Percentiles rank a stretch among this genome's conserved stretches.
These are phyloP conservation scores for Peronosclerospora sorghi DNA, from an alignment of 352 stramenopile genomes.

Conservation along the genomic window DNA sequence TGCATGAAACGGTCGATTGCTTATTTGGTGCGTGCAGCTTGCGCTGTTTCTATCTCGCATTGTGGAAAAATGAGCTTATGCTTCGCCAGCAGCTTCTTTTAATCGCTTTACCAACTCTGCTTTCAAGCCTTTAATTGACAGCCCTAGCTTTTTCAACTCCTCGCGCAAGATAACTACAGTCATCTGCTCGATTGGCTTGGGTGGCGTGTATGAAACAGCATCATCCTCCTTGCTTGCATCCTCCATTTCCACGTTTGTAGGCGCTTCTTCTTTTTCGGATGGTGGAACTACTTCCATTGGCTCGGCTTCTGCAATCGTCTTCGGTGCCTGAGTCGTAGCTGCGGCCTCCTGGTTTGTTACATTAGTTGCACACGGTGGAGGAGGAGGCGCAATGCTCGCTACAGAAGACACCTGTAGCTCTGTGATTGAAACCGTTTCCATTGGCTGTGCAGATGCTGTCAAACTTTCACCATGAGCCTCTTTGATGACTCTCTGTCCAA, in stretches of 20 bases:
- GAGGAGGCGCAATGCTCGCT: slow-evolving; percentile 14
- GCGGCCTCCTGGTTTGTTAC: slow-evolving; percentile 7
- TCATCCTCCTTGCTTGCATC: slow-evolving; percentile 17
- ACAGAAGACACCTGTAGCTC: slow-evolving; percentile 10
- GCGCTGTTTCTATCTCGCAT: slow-evolving; percentile 12
- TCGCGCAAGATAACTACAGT: slow-evolving; percentile 61
- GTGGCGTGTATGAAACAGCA: slow-evolving; percentile 40
- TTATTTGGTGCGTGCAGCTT: slow-evolving; percentile 14
- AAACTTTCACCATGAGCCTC: slow-evolving; percentile 36
- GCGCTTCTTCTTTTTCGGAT: slow-evolving; percentile 8
- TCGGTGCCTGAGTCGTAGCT: slow-evolving; percentile 8
- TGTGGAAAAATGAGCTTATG: slow-evolving; percentile 14
- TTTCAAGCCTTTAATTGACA: slow-evolving; percentile 78
- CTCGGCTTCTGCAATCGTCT: slow-evolving; percentile 11
- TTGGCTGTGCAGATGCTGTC: slow-evolving; percentile 30
- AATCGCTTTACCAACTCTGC: slow-evolving; percentile 71
- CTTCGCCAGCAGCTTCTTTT: slow-evolving; percentile 48
- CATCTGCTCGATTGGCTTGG: slow-evolving; percentile 68
- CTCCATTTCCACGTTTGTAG: slow-evolving; percentile 52
- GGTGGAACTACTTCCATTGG: slow-evolving; percentile 12
- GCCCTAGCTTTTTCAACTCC: slow-evolving; percentile 58
- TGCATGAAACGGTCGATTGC: slow-evolving; percentile 14
- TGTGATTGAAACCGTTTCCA: slow-evolving; percentile 30
- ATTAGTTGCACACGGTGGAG: slow-evolving; percentile 14
- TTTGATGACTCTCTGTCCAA: slow-evolving; percentile 51